A percentile compares a stretch with the other conserved stretches of the same genome.
These are phyloP conservation scores for Bifiguratus adelaidae DNA, from an alignment of 192 early-diverging fungal genomes.

Conservation along the genomic window DNA sequence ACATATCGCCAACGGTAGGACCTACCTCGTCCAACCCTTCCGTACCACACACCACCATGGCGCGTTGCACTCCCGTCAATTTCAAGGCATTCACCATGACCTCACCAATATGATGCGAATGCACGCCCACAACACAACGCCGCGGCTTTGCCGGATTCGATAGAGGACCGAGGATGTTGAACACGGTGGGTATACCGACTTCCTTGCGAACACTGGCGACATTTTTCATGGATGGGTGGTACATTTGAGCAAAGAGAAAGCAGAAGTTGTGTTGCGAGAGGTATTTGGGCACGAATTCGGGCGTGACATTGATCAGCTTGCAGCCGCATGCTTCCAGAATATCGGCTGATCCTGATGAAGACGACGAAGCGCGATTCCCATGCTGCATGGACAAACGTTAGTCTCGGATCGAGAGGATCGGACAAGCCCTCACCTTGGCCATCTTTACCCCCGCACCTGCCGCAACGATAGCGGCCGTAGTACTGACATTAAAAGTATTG, in stretches of 20 bases:
- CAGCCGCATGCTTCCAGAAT: constrained; percentile 82
- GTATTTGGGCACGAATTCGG: constrained; percentile 54
- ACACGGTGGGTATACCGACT: constrained; percentile 85
- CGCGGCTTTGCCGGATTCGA: constrained; percentile 78
- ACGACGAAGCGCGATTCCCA: constrained; percentile 89
- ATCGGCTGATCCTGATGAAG: constrained; percentile 88
- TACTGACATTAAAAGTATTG: constrained; percentile 95
- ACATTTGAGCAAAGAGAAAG: constrained; percentile 87
- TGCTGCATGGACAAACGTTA: constrained; percentile 44
- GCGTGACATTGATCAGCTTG: constrained; percentile 49
- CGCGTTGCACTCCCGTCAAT: constrained; percentile 66
- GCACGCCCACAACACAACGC: constrained; percentile 87
- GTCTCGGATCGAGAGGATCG: background rate
- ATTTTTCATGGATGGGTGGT: constrained; percentile 84
- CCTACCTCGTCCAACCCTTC: constrained; percentile 83
- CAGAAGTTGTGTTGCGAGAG: constrained; percentile 63
- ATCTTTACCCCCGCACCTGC: constrained; percentile 85
- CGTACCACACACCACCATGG: constrained; percentile 86
- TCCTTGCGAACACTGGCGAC: constrained; percentile 68
- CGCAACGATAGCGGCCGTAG: constrained; percentile 81
- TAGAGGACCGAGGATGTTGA: constrained; percentile 90
- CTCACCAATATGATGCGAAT: constrained; percentile 61
- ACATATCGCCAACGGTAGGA: background rate
- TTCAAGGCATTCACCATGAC: constrained; percentile 78
- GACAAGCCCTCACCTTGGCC: constrained; percentile 62